Percentiles rank a stretch among this genome's conserved stretches.
Conservation (phyloP, 2,329 filamentous ascomycete species). For the Leptoxyphium fumago region DNA sequence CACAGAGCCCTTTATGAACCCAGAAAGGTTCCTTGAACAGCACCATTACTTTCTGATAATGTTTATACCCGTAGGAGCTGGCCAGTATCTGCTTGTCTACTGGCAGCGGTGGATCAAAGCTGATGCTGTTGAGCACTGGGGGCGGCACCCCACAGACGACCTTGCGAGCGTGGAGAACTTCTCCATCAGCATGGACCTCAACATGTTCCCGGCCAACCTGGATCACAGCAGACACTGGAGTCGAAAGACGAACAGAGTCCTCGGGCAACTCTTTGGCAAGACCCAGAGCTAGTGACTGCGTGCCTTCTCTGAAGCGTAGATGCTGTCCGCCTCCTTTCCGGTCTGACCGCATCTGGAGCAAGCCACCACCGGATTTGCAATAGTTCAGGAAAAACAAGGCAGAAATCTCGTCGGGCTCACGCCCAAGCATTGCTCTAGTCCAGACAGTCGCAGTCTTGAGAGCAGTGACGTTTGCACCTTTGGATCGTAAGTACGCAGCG, state of each 20-base stretch:
- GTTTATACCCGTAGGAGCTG: conserved; percentile 27
- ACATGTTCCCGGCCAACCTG: conserved; percentile 11
- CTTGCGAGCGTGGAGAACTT: conserved; percentile 24
- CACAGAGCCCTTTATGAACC: conserved; percentile 30
- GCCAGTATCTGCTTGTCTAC: conserved; percentile 23
- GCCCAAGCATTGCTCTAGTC: conserved; percentile 36
- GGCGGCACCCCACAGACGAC: conserved; percentile 37
- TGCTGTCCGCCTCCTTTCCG: conserved; percentile 38
- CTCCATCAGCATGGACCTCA: conserved; percentile 16
- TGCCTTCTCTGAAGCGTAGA: conserved; percentile 35
- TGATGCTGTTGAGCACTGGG: conserved; percentile 31
- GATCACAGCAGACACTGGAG: conserved; percentile 18
- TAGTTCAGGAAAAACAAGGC: conserved; percentile 43
- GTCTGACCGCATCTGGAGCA: conserved; percentile 40
- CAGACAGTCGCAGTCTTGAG: conserved; percentile 29
- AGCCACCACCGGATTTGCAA: conserved; percentile 37
- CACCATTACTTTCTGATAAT: conserved; percentile 38
- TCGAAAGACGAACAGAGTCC: conserved; percentile 16
- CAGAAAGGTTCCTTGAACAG: conserved; percentile 34
- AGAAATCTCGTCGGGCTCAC: conserved; percentile 34
- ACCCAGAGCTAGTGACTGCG: conserved; percentile 26
- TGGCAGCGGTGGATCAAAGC: conserved; percentile 34
- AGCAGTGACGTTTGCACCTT: conserved; percentile 19
- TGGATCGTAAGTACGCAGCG: conserved; percentile 22
- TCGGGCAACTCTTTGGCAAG: conserved; percentile 23